Evolutionary conservation across 805 yeast genomes (phyloP), one percentile per base, ranked within the genome.

Genomic region (Monosporozyma unispora): DNA sequence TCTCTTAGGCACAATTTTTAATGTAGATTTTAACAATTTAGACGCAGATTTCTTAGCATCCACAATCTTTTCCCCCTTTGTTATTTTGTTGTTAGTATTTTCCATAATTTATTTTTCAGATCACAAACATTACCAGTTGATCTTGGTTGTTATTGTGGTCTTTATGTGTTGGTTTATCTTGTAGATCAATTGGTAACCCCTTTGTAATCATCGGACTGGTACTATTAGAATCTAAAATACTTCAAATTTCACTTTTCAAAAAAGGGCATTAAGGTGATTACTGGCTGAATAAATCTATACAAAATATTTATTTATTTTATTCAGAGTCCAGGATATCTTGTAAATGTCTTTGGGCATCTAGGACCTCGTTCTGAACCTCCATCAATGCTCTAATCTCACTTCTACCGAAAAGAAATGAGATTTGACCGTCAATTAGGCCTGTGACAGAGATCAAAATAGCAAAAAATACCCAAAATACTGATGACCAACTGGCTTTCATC

Each of bases 351-450:
- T 52, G 49, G 5, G 62, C 61, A 54, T 73, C 76, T 1, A 50
- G n/a, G 1, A 89, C 85, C 62, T 91, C 95, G 55, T 74, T 65
- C 51, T 77, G 76, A 4, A 88, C 88, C 67, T 91, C 98, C 22
- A 68, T 69, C 45, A 93, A 66, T 0, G 90, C 91, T 44, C 98
- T 71, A 47, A 71, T 63, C 62, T 93, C 99, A n/a, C 79, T 74
- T 31, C 88, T 72, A 0, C 95, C 95, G 61, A 90, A 91, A 28
- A 88, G 60, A 50, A 74, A 76, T 39, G 91, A 90, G 43, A 93
- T 84, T 49, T 87, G 60, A 0, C 96, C 96, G 61, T 88, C 82
- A 1, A 84, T 63, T 0, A 77, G 68, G 0, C 96, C 97, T 0
- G 90, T 74, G 2, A 80, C 73, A 0, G 81, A 74, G 2, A 88